phyloP scores from a whole-genome alignment of 2,329 filamentous ascomycete genomes.

The Clonostachys rosea region DNA sequence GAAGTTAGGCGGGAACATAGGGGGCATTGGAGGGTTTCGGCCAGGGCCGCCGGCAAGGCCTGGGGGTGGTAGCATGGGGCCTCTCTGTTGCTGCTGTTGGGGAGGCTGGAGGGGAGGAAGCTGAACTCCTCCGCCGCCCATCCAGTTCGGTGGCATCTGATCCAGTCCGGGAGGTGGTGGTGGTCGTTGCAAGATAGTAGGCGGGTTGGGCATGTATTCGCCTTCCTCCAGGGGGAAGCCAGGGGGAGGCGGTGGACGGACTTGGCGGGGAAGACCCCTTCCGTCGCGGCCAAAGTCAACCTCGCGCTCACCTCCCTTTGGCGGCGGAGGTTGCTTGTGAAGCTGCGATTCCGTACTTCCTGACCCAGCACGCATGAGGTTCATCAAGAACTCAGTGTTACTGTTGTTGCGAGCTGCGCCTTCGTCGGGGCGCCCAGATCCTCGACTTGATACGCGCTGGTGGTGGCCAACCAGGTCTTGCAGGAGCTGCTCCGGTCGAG shows the following conservation, averaged over 20 bases:
- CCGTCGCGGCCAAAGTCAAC: constrained; percentile 32
- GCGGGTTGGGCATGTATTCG: constrained; percentile 40
- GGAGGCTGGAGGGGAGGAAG: constrained; percentile 29
- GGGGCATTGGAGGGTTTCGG: constrained; percentile 45
- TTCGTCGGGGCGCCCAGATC: constrained; percentile 39
- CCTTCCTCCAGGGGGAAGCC: constrained; percentile 48
- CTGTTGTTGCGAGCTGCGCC: constrained; percentile 40
- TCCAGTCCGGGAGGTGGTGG: constrained; percentile 56
- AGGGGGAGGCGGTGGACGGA: constrained; percentile 40
- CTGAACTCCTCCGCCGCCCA: constrained; percentile 34
- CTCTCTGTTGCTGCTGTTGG: constrained; percentile 14
- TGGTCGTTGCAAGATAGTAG: constrained; percentile 61
- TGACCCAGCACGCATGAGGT: constrained; percentile 57
- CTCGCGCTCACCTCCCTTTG: constrained; percentile 37
- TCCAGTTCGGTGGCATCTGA: constrained; percentile 52
- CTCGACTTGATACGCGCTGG: constrained; percentile 48
- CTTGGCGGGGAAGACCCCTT: constrained; percentile 27
- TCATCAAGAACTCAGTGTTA: constrained; percentile 82
- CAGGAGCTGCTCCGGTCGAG: constrained; percentile 54
- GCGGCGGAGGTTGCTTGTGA: constrained; percentile 25
- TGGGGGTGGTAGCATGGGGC: constrained; percentile 58
- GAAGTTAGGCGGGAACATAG: constrained; percentile 60
- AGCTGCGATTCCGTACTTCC: no score
- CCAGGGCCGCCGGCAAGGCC: constrained; percentile 36
- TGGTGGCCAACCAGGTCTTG: constrained; percentile 58